Evolutionary conservation across 164 flowering plant species (phyloP).

Genomic region (Magnolia kwangsiensis): DNA sequence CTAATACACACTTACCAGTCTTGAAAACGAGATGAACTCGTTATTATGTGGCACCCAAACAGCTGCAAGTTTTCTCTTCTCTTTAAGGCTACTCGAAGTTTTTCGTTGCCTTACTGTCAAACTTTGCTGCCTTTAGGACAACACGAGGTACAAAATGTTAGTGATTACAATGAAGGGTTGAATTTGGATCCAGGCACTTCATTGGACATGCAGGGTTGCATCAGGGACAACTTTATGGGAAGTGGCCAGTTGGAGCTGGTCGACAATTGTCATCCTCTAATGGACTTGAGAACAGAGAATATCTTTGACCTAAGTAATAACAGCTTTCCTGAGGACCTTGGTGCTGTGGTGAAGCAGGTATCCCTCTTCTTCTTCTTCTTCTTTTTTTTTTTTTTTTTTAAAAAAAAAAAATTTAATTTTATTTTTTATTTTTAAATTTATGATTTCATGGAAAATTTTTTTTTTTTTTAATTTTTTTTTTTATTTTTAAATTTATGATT

Average conservation of each 20-base stretch:
- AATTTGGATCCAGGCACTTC: neutral
- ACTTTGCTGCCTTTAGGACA: neutral
- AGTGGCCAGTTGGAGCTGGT: neutral
- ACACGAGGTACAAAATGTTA: neutral
- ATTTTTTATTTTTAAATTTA: neutral
- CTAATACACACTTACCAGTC: too few relatives aligned
- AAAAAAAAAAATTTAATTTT: too few relatives aligned
- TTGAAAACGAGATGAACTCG: too few relatives aligned
- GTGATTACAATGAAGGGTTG: neutral
- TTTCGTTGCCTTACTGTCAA: too few relatives aligned
- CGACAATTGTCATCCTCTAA: neutral
- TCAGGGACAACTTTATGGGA: neutral
- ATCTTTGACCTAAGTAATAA: neutral
- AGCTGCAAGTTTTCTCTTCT: too few relatives aligned
- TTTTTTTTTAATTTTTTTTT: too few relatives aligned
- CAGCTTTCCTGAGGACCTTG: neutral
- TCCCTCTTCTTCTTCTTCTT: neutral
- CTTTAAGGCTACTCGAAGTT: too few relatives aligned
- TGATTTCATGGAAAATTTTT: too few relatives aligned
- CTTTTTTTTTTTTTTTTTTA: too few relatives aligned
- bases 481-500: too few relatives aligned
- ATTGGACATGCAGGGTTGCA: neutral
- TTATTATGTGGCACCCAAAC: too few relatives aligned
- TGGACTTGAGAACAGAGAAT: neutral
- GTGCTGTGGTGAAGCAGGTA: slow-evolving; percentile 7